Evolutionary conservation across 768 basidiomycete species (phyloP), one percentile per base, ranked within the genome.

Genomic region (Rhizopogon roseolus): DNA sequence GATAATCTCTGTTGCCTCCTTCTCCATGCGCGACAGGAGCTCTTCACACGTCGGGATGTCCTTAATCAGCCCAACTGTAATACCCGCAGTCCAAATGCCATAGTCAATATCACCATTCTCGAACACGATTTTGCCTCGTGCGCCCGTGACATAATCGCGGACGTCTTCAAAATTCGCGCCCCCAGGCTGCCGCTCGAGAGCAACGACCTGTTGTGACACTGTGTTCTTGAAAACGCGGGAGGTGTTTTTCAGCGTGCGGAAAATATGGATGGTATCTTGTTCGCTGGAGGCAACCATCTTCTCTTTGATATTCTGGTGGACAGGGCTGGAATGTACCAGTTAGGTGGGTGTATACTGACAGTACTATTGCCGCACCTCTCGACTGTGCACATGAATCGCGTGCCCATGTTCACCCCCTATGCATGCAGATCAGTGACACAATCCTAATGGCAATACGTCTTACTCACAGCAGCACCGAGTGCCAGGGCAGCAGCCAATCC

Each of bases 361-460:
- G n/a, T 9, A 22, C 13, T 38, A 54, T 6, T 32, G 10, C 61
- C 68, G 43, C 62, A 85, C 82, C 85, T 83, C 68, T 97, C 93
- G 10, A 85, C 81, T 1, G 93, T 95, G 67, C 88, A 90, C 90
- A 96, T 88, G 74, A 97, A 95, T 5, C 93, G 82, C 8, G 93
- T 94, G 11, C 75, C 94, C 88, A 93, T 90, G 63, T 94, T 96
- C 11, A 88, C 77, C 41, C 93, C 94, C 85, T 91, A 2, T 19
- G 28, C 4, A 8, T 27, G 27, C 22, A 22, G 22, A 22, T 22
- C 3, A 16, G 40, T 34, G 28, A 25, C 9, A 27, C 6, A 5
- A 17, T 29, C 19, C 29, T 27, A 11, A 52, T 16, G 43, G n/a
- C 22, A 17, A 52, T 44, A 17, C 27, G 28, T 9, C 28, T 16